Evolutionary conservation across 2,329 filamentous ascomycete genomes (phyloP).

Genomic region (Bertia moriformis): DNA sequence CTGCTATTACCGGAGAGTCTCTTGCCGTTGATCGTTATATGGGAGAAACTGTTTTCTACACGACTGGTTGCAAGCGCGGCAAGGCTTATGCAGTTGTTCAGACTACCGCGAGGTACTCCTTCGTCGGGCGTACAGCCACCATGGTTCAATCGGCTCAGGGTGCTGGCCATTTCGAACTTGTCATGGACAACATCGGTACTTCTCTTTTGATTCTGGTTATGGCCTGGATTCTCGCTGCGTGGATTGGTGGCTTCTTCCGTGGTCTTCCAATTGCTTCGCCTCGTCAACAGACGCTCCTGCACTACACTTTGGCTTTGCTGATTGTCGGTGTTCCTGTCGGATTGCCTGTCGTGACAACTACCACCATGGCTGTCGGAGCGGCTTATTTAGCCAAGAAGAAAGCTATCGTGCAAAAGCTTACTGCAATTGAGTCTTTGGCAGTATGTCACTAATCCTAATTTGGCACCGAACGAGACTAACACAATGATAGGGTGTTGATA

Average conservation of each 20-base stretch:
- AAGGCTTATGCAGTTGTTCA: constrained; percentile 59
- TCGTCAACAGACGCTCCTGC: constrained; percentile 44
- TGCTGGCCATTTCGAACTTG: constrained; percentile 67
- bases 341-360: constrained; percentile 67
- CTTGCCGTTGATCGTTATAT: constrained; percentile 69
- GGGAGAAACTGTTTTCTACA: constrained; percentile 64
- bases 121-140: constrained; percentile 62
- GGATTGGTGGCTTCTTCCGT: constrained; percentile 70
- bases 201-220: constrained; percentile 62
- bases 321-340: constrained; percentile 69
- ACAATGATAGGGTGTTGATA: constrained; percentile 43
- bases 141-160: constrained; percentile 64
- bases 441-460: constrained; percentile 8
- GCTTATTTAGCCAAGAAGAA: constrained; percentile 66
- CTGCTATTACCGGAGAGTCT: constrained; percentile 68
- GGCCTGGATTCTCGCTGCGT: constrained; percentile 60
- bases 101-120: constrained; percentile 56
- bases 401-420: constrained; percentile 68
- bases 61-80: constrained; percentile 68
- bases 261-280: constrained; percentile 47
- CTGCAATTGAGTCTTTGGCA: constrained; percentile 62
- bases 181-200: constrained; percentile 71
- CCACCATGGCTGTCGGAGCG: constrained; percentile 62
- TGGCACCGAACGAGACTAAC: background rate
- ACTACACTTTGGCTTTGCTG: constrained; percentile 56